Evolutionary conservation across 2,329 filamentous ascomycete species (phyloP).

Genomic region (Venturia carpophila): DNA sequence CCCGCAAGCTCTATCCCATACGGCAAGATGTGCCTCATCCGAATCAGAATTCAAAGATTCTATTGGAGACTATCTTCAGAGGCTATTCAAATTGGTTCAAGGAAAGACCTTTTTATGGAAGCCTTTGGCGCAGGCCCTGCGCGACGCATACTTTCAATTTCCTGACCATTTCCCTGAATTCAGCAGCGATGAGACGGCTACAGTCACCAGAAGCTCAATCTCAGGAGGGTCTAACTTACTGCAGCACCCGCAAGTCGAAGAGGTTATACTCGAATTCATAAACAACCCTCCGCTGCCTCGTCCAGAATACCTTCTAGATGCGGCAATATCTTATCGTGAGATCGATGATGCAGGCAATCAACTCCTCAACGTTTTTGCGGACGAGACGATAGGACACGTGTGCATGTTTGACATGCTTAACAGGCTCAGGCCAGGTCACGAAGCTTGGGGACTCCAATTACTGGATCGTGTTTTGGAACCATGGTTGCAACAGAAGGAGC

Average conservation of each 20-base stretch:
- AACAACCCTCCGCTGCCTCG: slow-evolving; percentile 36
- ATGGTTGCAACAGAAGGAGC: slow-evolving; percentile 37
- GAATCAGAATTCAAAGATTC: not conserved
- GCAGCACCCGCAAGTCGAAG: slow-evolving; percentile 30
- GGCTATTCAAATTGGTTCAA: not conserved
- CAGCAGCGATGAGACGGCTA: not conserved
- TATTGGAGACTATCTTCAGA: not conserved
- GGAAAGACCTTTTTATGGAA: slow-evolving; percentile 14
- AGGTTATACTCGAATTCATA: slow-evolving; percentile 34
- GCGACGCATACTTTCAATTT: slow-evolving; percentile 24
- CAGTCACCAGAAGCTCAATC: not conserved
- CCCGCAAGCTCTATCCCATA: not conserved
- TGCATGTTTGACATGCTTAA: slow-evolving; percentile 39
- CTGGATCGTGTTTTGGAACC: slow-evolving; percentile 29
- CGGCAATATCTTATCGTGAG: slow-evolving; percentile 26
- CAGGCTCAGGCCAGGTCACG: slow-evolving; percentile 26
- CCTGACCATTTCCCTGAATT: not conserved
- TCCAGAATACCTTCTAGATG: slow-evolving; percentile 40
- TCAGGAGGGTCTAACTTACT: slow-evolving; percentile 26
- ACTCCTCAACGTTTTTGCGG: slow-evolving; percentile 39
- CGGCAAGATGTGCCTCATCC: not conserved
- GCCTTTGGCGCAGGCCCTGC: slow-evolving; percentile 24
- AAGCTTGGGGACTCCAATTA: not conserved
- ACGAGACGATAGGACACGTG: slow-evolving; percentile 38
- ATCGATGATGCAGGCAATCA: slow-evolving; percentile 25